Evolutionary conservation across 2,329 filamentous ascomycete species (phyloP).

Genomic region (Calonectria pseudoturangicola): DNA sequence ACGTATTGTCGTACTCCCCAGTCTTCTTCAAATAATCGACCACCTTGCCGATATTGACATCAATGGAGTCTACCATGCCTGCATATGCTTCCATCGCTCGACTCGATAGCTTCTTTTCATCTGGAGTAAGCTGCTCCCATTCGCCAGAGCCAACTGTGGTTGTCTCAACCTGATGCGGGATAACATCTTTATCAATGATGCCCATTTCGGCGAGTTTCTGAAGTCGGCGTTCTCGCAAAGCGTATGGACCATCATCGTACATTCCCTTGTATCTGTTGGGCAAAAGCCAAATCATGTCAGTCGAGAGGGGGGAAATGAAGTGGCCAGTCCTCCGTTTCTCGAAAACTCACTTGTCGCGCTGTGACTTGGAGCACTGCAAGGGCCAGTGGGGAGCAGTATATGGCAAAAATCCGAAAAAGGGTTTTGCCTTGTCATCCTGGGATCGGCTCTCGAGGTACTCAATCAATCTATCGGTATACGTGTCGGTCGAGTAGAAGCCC

Average conservation of each 20-base stretch:
- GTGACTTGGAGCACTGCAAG: constrained; percentile 72
- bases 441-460: constrained; percentile 59
- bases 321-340: background rate
- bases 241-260: constrained; percentile 76
- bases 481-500: constrained; percentile 67
- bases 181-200: constrained; percentile 69
- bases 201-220: constrained; percentile 73
- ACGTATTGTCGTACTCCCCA: constrained; percentile 77
- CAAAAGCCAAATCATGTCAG: background rate
- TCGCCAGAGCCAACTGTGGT: constrained; percentile 63
- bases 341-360: constrained; percentile 65
- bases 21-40: constrained; percentile 72
- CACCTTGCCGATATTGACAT: constrained; percentile 75
- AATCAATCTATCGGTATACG: constrained; percentile 65
- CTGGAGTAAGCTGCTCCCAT: constrained; percentile 66
- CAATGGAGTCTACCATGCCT: constrained; percentile 78
- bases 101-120: constrained; percentile 67
- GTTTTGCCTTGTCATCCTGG: constrained; percentile 51
- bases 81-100: constrained; percentile 77
- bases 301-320: background rate
- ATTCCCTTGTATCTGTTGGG: constrained; percentile 68
- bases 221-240: constrained; percentile 70
- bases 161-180: constrained; percentile 65
- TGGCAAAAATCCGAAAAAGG: constrained; percentile 50
- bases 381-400: constrained; percentile 79